Conservation (phyloP, 2,329 filamentous ascomycete genomes). For the Huntiella abstrusa region DNA sequence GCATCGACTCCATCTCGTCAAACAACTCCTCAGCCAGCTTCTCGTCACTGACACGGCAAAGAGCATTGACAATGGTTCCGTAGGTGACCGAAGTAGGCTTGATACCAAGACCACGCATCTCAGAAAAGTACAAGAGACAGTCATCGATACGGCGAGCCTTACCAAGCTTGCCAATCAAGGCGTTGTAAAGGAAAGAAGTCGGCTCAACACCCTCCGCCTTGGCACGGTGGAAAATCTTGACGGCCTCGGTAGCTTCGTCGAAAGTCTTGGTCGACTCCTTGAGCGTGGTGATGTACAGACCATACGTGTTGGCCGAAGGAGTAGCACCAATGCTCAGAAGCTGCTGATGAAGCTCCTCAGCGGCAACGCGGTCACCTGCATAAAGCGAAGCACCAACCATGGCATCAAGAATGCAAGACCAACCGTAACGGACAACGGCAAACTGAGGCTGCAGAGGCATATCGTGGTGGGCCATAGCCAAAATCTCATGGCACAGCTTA, state of each 20-base stretch:
- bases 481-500: conserved; percentile 66
- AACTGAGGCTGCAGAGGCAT: conserved; percentile 73
- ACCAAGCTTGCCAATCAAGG: conserved; percentile 91
- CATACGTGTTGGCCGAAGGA: conserved; percentile 92
- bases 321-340: conserved; percentile 76
- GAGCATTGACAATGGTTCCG: conserved; percentile 91
- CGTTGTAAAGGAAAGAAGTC: conserved; percentile 94
- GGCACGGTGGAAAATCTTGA: conserved; percentile 92
- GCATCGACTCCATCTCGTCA: conserved; percentile 97
- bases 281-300: conserved; percentile 95
- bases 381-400: conserved; percentile 89
- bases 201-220: conserved; percentile 88
- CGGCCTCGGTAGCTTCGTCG: conserved; percentile 88
- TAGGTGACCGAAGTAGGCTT: conserved; percentile 96
- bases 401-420: conserved; percentile 88
- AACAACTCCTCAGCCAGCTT: conserved; percentile 96
- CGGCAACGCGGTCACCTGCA: conserved; percentile 59
- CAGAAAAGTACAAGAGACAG: conserved; percentile 92
- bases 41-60: conserved; percentile 93
- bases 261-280: conserved; percentile 97
- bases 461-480: conserved; percentile 76
- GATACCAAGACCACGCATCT: conserved; percentile 86
- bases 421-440: conserved; percentile 76
- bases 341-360: conserved; percentile 79
- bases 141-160: conserved; percentile 97